Percentiles rank a stretch among this genome's conserved stretches.
phyloP scores from a whole-genome alignment of 2,329 filamentous ascomycete species.

The Trichoderma guizhouense region DNA sequence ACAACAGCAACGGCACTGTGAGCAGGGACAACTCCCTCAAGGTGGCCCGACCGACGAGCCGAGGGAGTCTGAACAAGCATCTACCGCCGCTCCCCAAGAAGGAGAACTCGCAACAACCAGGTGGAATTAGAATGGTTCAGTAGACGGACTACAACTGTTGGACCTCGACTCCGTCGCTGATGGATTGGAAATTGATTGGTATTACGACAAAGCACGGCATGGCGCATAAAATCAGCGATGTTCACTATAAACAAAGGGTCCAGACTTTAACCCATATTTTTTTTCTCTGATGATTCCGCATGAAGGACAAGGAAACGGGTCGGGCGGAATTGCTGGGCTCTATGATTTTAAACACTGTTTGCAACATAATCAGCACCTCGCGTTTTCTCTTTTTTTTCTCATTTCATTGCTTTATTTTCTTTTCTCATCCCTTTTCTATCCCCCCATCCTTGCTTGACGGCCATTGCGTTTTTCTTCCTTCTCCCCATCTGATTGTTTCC shows the following conservation, averaged over 20 bases:
- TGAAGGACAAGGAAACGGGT: constrained; percentile 20
- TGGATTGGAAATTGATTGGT: constrained; percentile 21
- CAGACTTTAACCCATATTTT: constrained; percentile 9
- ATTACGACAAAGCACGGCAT: constrained; percentile 21
- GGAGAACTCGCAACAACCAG: constrained; percentile 28
- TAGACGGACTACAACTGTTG: constrained; percentile 25
- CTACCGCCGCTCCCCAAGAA: constrained; percentile 53
- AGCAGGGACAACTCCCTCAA: constrained; percentile 31
- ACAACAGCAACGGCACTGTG: constrained; percentile 32
- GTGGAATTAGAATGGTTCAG: constrained; percentile 31
- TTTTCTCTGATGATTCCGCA: constrained; percentile 20
- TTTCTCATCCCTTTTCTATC: background rate
- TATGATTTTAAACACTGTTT: constrained; percentile 17
- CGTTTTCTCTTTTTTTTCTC: constrained; percentile 3
- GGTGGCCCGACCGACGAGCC: constrained; percentile 41
- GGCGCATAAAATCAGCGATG: constrained; percentile 21
- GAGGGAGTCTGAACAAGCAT: constrained; percentile 58
- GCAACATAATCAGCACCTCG: constrained; percentile 18
- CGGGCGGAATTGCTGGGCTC: constrained; percentile 20
- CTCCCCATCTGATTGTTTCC: background rate
- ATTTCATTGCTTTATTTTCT: background rate
- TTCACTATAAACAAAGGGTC: constrained; percentile 14
- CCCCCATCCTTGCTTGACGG: background rate
- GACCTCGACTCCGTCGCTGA: constrained; percentile 21
- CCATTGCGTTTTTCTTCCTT: background rate